Percentiles rank a stretch among this genome's conserved stretches.
Evolutionary conservation across 768 basidiomycete species (phyloP).

Genomic region (Daedaleopsis sinensis): DNA sequence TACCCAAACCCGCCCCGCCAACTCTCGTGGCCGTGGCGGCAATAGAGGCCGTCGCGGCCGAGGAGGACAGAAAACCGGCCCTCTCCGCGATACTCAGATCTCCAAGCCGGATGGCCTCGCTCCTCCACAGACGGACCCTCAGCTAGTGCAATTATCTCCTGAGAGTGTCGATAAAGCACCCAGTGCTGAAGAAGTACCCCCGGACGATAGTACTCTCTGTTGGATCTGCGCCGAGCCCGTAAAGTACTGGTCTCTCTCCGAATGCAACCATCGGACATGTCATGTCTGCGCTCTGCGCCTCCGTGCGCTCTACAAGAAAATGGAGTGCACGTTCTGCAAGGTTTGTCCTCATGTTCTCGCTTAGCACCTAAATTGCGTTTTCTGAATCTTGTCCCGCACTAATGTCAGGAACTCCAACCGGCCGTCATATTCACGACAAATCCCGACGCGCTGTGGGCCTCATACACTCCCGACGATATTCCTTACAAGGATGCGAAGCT

Average conservation of each 20-base stretch:
- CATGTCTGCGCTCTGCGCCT: conserved; percentile 90
- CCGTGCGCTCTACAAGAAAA: conserved; percentile 91
- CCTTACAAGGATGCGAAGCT: conserved; percentile 74
- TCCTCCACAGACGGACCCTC: neutral
- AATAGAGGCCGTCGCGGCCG: conserved; percentile 24
- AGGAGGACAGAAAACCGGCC: conserved; percentile 5
- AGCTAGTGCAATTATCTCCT: conserved; percentile 1
- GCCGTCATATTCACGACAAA: conserved; percentile 77
- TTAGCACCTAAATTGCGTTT: neutral
- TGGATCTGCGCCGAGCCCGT: conserved; percentile 96
- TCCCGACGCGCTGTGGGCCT: conserved; percentile 59
- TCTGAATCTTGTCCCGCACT: conserved; percentile 7
- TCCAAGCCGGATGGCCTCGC: conserved; percentile 1
- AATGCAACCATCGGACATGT: conserved; percentile 94
- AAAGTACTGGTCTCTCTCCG: conserved; percentile 85
- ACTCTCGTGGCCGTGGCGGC: conserved; percentile 24
- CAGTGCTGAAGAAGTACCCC: conserved; percentile 15
- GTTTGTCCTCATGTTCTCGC: conserved; percentile 41
- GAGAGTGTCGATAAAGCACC: conserved; percentile 7
- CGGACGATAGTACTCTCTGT: conserved; percentile 57
- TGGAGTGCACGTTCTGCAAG: conserved; percentile 96
- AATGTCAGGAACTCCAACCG: conserved; percentile 65
- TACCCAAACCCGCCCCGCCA: conserved; percentile 10
- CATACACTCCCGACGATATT: conserved; percentile 57
- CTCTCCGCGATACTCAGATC: conserved; percentile 2